Evolutionary conservation across 495 filamentous ascomycete species (phyloP).

Genomic region (Podospora fimiseda): DNA sequence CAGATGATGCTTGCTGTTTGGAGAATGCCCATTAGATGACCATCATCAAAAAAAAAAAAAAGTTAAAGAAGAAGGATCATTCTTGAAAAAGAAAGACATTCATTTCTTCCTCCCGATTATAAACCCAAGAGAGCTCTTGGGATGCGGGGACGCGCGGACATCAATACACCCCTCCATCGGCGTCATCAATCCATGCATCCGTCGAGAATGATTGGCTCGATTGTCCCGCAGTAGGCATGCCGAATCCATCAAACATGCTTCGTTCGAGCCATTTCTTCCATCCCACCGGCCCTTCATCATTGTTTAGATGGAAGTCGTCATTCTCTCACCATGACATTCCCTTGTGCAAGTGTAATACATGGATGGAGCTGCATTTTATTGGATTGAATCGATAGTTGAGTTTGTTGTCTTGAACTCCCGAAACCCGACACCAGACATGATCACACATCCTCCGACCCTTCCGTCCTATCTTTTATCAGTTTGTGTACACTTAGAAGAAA

Average conservation of each 20-base stretch:
- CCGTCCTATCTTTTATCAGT: too few species aligned
- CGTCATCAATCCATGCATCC: slow-evolving; percentile 1
- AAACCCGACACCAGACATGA: too few species aligned
- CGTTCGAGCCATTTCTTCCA: neutral
- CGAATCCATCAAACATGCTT: neutral
- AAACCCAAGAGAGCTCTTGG: neutral
- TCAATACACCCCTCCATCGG: neutral
- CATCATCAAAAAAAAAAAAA: neutral
- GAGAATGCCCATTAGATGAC: too few species aligned
- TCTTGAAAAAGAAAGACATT: neutral
- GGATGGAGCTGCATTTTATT: neutral
- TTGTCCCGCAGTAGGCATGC: neutral
- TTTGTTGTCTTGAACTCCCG: too few species aligned
- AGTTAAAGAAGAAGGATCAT: neutral
- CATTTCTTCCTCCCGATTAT: neutral
- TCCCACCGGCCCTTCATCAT: neutral
- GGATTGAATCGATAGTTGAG: neutral
- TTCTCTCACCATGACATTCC: neutral
- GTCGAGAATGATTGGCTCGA: neutral
- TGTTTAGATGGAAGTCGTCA: neutral
- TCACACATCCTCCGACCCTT: too few species aligned
- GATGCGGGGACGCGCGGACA: slow-evolving; percentile 2
- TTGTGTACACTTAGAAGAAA: too few species aligned
- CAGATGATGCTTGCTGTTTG: too few species aligned
- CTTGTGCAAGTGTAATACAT: neutral